Conservation (phyloP, 306 rosid genomes). For the Canavalia gladiata region DNA sequence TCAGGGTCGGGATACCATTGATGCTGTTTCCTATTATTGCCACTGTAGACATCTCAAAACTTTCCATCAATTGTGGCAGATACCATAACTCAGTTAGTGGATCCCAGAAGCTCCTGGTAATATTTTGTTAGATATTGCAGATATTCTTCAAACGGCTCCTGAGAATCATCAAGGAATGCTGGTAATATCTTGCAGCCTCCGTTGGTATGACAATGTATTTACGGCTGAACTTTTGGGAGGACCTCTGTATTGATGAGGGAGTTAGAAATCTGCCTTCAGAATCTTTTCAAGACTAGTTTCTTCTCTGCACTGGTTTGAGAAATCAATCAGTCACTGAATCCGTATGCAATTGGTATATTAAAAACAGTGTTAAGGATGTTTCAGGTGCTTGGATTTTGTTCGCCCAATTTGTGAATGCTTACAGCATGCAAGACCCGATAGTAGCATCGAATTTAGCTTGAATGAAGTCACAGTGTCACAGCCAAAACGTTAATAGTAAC, state of each 20-base stretch:
- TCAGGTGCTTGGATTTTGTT: too few relatives aligned
- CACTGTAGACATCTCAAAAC: constrained; percentile 72
- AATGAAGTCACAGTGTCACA: too few relatives aligned
- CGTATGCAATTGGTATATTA: too few relatives aligned
- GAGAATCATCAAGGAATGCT: constrained; percentile 52
- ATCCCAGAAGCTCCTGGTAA: constrained; percentile 99
- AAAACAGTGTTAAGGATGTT: too few relatives aligned
- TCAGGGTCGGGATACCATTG: too few relatives aligned
- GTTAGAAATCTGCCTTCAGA: constrained; percentile 58
- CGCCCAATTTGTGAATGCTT: too few relatives aligned
- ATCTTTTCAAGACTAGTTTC: too few relatives aligned
- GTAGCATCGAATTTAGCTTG: too few relatives aligned
- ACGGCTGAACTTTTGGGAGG: constrained; percentile 62
- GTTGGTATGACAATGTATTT: constrained; percentile 42
- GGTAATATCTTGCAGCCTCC: constrained; percentile 39
- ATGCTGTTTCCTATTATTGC: not conserved
- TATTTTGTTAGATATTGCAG: constrained; percentile 73
- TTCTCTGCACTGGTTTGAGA: too few relatives aligned
- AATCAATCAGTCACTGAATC: too few relatives aligned
- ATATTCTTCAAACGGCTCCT: constrained; percentile 60
- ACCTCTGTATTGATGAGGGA: constrained; percentile 86
- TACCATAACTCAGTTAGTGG: constrained; percentile 79
- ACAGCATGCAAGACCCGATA: too few relatives aligned
- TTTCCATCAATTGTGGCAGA: constrained; percentile 80
- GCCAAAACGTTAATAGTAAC: too few relatives aligned